Percentiles rank a stretch among this genome's conserved stretches.
Evolutionary conservation across 495 filamentous ascomycete genomes (phyloP).

Genomic region (Terfezia claveryi): DNA sequence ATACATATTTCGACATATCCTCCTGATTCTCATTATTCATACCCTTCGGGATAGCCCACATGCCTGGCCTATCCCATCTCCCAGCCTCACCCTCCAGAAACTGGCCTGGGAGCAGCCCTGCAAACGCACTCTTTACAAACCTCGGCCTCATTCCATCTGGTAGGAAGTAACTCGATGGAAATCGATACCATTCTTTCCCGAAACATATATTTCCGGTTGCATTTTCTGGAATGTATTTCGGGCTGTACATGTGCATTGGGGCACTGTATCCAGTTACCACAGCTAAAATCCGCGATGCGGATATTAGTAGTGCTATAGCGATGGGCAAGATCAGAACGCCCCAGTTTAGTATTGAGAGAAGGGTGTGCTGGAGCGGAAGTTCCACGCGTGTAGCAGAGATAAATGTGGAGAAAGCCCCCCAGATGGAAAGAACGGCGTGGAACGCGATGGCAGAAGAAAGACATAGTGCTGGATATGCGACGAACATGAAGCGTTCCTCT

Average conservation of each 20-base stretch:
- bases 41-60: conserved; percentile 57
- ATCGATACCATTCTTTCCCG: conserved; percentile 97
- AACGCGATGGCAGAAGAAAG: conserved; percentile 73
- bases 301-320: conserved; percentile 38
- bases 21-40: conserved; percentile 89
- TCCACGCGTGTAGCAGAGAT: conserved; percentile 15
- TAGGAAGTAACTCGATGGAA: conserved; percentile 79
- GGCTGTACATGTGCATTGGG: conserved; percentile 50
- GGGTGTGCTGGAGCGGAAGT: conserved; percentile 39
- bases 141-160: conserved; percentile 58
- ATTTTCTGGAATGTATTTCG: conserved; percentile 21
- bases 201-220: conserved; percentile 55
- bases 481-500: conserved; percentile 98
- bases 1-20: conserved; percentile 69
- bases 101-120: conserved; percentile 72
- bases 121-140: conserved; percentile 76
- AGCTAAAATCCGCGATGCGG: conserved; percentile 55
- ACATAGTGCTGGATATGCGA: conserved; percentile 78
- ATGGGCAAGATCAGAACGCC: conserved; percentile 19
- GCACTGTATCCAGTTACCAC: conserved; percentile 67
- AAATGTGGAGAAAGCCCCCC: conserved; percentile 32
- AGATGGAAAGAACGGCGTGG: conserved; percentile 49
- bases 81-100: conserved; percentile 36
- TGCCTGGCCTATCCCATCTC: conserved; percentile 39
- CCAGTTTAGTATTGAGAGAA: conserved; percentile 32